Base-by-base conservation (phyloP, 2,329 filamentous ascomycete genomes). In the Botrytis hyacinthi region DNA sequence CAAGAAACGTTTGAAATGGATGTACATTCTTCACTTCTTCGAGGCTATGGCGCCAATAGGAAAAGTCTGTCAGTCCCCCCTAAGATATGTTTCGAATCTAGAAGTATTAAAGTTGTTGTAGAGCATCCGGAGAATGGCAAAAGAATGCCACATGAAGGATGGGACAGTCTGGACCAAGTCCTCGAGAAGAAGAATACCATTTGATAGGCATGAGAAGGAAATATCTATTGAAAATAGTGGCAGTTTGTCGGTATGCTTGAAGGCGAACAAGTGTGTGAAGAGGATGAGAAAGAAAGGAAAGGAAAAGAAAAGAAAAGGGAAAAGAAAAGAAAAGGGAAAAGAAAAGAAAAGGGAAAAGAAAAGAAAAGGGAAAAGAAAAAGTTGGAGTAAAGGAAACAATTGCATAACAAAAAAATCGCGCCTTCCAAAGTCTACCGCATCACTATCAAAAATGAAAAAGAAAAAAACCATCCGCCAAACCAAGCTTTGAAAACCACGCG, bases 1-100 rank as follows among this genome's bases (percentile, higher is more conserved):
- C 66, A 42, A 69, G 66, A 20, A 32, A 32, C 12, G 18, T 57
- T 57, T 57, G 66, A 69, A 69, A 69, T 69, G 66, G 48, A 69
- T 69, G 32, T 44, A 12, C 66, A 69, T 69, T 69, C 66, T 69
- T 59, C n/a, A 26, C 51, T 37, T 26, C n/a, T 69, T 26, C 18
- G 54, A 32, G 18, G 9, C 18, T 29, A 14, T 57, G 66, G 6
- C 48, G 46, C 35, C 18, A 12, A 44, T 44, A 69, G n/a, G 26
- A 54, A 67, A 16, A 5, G 4, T 18, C 12, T 9, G 3, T 9
- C 26, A 6, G 26, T 26, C 4, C 12, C 9, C 35, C 48, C 22
- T 3, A 32, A 6, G 1, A 42, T 44, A 32, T 69, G 66, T 32
- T 57, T 57, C n/a, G 12, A 29, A 18, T 32, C 12, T 32, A n/a